phyloP scores from a whole-genome alignment of 345 rosid species.

The Chamaenerion angustifolium region DNA sequence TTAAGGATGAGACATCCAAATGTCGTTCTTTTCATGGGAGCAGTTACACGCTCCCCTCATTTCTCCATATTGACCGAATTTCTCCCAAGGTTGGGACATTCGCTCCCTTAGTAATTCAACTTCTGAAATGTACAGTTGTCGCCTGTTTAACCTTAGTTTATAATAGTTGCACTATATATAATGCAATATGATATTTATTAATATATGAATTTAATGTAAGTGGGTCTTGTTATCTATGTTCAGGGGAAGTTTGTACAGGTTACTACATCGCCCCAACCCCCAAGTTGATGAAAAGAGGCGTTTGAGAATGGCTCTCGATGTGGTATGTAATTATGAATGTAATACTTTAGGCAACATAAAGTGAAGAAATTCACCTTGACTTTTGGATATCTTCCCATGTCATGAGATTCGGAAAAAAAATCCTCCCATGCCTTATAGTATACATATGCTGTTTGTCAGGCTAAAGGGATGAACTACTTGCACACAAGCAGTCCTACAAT shows the following conservation, averaged over 20 bases:
- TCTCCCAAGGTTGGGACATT: slow-evolving; percentile 59
- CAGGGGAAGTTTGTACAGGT: slow-evolving; percentile 93
- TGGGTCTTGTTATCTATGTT: slow-evolving; percentile 6
- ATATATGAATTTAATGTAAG: background rate
- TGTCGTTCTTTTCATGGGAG: slow-evolving; percentile 99
- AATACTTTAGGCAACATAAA: too few species aligned
- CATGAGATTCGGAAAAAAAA: too few species aligned
- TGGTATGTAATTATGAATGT: slow-evolving; percentile 28
- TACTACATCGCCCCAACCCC: slow-evolving; percentile 69
- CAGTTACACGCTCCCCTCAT: slow-evolving; percentile 81
- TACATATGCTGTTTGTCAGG: slow-evolving; percentile 30
- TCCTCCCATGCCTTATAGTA: slow-evolving; percentile 1
- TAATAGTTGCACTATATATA: too few species aligned
- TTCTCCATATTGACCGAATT: slow-evolving; percentile 95
- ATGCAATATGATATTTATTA: too few species aligned
- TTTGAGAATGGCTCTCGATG: slow-evolving; percentile 94
- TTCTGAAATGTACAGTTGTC: too few species aligned
- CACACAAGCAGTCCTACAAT: slow-evolving; percentile 89
- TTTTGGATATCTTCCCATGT: too few species aligned
- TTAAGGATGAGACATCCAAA: slow-evolving; percentile 90
- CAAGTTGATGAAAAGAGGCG: slow-evolving; percentile 80
- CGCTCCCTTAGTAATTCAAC: background rate
- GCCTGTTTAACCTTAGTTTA: too few species aligned
- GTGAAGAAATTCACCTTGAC: too few species aligned
- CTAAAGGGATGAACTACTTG: slow-evolving; percentile 92